Conservation (phyloP, 2,329 filamentous ascomycete genomes). For the Trichoderma koningii region DNA sequence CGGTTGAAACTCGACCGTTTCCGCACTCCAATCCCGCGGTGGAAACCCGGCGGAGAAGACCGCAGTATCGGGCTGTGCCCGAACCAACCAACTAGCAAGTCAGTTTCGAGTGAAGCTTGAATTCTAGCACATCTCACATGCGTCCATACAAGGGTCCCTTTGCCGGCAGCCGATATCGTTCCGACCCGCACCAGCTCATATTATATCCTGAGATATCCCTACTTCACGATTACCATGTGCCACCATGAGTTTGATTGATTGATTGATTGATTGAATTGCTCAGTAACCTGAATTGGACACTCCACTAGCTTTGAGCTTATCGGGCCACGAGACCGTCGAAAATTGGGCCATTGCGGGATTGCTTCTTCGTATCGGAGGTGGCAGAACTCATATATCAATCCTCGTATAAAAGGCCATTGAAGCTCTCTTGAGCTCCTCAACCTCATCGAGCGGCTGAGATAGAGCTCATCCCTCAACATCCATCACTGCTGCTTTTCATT, state of each 20-base stretch:
- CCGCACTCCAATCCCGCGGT: neutral
- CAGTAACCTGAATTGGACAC: constrained; percentile 11
- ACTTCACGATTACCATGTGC: neutral
- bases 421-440: neutral
- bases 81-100: neutral
- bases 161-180: constrained; percentile 23
- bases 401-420: neutral
- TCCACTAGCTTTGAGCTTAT: constrained; percentile 18
- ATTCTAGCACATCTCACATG: neutral
- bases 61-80: too few relatives aligned
- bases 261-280: neutral
- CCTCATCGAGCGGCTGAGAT: too few relatives aligned
- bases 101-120: neutral
- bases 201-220: neutral
- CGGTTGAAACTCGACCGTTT: neutral
- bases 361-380: neutral
- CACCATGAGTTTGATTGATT: neutral
- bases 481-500: neutral
- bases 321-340: constrained; percentile 21
- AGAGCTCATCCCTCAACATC: too few relatives aligned
- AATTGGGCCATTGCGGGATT: constrained; percentile 9
- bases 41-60: neutral
- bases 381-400: too few relatives aligned
- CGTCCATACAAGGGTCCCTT: neutral
- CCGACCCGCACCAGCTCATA: constrained; percentile 7